Base-by-base conservation (phyloP, 345 rosid genomes). In the Eucalyptus brandiana region DNA sequence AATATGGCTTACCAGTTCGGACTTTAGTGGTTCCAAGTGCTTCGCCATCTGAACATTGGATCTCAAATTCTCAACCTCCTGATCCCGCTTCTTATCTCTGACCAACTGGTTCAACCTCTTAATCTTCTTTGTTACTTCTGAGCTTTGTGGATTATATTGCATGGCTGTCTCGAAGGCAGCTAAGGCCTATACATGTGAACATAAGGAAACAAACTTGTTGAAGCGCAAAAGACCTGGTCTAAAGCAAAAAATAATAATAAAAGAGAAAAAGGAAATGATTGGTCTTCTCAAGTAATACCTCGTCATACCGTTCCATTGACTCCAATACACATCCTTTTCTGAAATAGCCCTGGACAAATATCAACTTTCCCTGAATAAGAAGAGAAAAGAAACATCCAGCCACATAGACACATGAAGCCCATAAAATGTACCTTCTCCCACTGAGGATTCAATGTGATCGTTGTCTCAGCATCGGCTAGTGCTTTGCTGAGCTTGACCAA, bases 251-350 rank as follows among this genome's bases (percentile, higher is more conserved):
- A 21, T 53, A n/a, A 87, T 34, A 16, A 30, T 47, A 13, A 34
- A 26, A 49, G 85, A 67, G 24, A 28, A 87, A 62, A 87, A 62
- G 48, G 87, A 83, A 91, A 86, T 56, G 86, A 51, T 88, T 62
- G 7, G 86, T 37, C 67, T 58, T 65, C 54, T 60, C 45, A 62
- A 86, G n/a, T 49, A 89, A 91, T 92, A 98, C 99, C 89, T 98
- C 97, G 81, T 97, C 97, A 88, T 96, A 97, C 89, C 88, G 96
- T 88, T 96, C 99, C 99, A 98, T 97, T 88, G 98, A 97, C 93
- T 98, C 99, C 88, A 98, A 93, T 87, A 97, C 93, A 92, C 97
- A 98, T 28, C 99, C 99, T 95, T 97, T 98, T 89, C 99, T 95
- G 93, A 98, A 98, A 94, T 98, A 95, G 14, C 99, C 98, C 99